Percentiles rank a stretch among this genome's conserved stretches.
Conservation (phyloP, 306 rosid genomes). For the Rubus idaeus region DNA sequence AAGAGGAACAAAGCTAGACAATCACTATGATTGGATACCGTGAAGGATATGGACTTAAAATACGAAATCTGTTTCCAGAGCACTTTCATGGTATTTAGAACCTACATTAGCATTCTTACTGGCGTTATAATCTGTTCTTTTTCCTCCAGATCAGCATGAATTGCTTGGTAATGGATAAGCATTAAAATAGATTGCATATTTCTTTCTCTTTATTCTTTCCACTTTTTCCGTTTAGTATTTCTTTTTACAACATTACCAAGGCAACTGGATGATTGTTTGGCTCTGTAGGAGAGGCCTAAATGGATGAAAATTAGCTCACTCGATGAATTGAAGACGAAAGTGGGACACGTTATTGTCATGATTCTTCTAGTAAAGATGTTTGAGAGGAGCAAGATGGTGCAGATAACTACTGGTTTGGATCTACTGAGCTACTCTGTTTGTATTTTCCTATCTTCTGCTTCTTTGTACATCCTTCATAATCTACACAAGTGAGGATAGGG, state of each 20-base stretch:
- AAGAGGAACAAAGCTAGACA: background rate
- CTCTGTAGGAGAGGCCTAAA: conserved; percentile 74
- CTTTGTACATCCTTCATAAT: conserved; percentile 90
- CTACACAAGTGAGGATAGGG: conserved; percentile 63
- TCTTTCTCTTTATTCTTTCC: background rate
- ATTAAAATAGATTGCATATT: background rate
- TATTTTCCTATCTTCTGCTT: conserved; percentile 90
- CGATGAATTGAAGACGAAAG: conserved; percentile 91
- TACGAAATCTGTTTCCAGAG: background rate
- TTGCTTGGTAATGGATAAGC: background rate
- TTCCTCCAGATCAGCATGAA: background rate
- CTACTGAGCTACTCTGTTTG: conserved; percentile 81
- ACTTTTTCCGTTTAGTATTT: background rate
- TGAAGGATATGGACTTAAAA: background rate
- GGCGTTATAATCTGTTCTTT: background rate
- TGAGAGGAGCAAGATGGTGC: conserved; percentile 97
- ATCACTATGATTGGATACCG: background rate
- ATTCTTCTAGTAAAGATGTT: conserved; percentile 96
- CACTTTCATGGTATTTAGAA: background rate
- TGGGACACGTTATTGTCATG: conserved; percentile 96
- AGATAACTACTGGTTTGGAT: conserved; percentile 75
- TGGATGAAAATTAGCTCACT: conserved; percentile 96
- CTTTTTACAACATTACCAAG: background rate
- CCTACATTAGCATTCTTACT: background rate
- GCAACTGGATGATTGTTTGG: background rate